phyloP scores from a whole-genome alignment of 371 early-diverging fungal genomes.

The Mycotypha africana region DNA sequence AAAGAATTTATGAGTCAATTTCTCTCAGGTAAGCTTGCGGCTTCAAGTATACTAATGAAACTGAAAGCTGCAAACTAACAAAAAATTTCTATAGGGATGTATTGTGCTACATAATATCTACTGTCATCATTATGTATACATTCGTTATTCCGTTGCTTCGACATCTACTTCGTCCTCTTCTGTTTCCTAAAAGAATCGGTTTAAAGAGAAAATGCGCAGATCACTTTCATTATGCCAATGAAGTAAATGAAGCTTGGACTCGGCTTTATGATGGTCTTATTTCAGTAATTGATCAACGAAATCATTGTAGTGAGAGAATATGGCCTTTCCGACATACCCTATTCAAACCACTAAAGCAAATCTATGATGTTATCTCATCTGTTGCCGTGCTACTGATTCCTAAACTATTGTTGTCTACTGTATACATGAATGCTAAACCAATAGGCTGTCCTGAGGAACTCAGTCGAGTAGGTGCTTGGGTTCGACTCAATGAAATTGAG shows the following conservation, averaged over 20 bases:
- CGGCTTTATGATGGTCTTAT: slow-evolving; percentile 14
- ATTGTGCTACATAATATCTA: slow-evolving; percentile 16
- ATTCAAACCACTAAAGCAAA: neutral
- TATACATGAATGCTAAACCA: slow-evolving; percentile 11
- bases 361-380: slow-evolving; percentile 7
- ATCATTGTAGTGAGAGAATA: too few relatives aligned
- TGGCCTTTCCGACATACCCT: neutral
- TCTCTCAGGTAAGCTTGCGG: too few relatives aligned
- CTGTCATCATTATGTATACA: slow-evolving; percentile 22
- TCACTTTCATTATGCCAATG: slow-evolving; percentile 29
- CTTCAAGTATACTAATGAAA: too few relatives aligned
- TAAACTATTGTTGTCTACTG: neutral
- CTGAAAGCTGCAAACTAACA: too few relatives aligned
- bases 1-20: too few relatives aligned
- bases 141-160: slow-evolving; percentile 19
- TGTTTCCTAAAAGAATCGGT: too few relatives aligned
- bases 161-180: slow-evolving; percentile 21
- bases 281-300: slow-evolving; percentile 5
- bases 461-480: slow-evolving; percentile 26
- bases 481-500: slow-evolving; percentile 31
- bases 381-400: slow-evolving; percentile 8
- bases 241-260: slow-evolving; percentile 23
- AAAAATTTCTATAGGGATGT: slow-evolving; percentile 11
- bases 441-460: slow-evolving; percentile 18
- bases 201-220: slow-evolving; percentile 12